Evolutionary conservation across 495 filamentous ascomycete species (phyloP).

Genomic region (Neurospora sp.): DNA sequence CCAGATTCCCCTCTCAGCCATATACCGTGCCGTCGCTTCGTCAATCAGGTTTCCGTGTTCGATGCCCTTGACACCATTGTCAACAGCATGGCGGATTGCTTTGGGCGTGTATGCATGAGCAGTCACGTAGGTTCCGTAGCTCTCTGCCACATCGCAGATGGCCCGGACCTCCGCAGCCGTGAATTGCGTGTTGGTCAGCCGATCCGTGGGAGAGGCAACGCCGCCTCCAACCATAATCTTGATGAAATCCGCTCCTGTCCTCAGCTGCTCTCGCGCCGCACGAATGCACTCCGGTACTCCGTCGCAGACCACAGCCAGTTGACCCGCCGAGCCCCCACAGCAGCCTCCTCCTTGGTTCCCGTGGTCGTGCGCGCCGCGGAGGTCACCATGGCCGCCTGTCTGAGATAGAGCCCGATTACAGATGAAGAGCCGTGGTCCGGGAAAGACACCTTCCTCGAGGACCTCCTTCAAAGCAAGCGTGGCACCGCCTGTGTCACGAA

Average conservation of each 20-base stretch:
- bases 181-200: conserved; percentile 41
- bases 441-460: conserved; percentile 39
- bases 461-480: conserved; percentile 40
- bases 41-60: conserved; percentile 50
- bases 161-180: conserved; percentile 42
- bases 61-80: conserved; percentile 45
- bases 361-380: conserved; percentile 24
- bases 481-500: conserved; percentile 44
- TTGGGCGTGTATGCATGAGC: conserved; percentile 44
- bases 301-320: conserved; percentile 35
- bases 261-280: conserved; percentile 40
- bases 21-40: conserved; percentile 35
- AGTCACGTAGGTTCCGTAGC: conserved; percentile 43
- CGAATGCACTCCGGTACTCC: conserved; percentile 42
- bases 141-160: conserved; percentile 35
- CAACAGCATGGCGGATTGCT: conserved; percentile 42
- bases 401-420: conserved; percentile 33
- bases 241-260: conserved; percentile 44
- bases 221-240: conserved; percentile 50
- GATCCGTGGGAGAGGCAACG: conserved; percentile 42
- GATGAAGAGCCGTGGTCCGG: conserved; percentile 34
- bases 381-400: conserved; percentile 48
- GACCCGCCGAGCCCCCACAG: conserved; percentile 23
- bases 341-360: conserved; percentile 28
- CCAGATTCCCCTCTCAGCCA: conserved; percentile 35